A percentile compares a stretch with the other conserved stretches of the same genome.
phyloP scores from a whole-genome alignment of 352 stramenopile genomes.

The Blastocystis sp. region DNA sequence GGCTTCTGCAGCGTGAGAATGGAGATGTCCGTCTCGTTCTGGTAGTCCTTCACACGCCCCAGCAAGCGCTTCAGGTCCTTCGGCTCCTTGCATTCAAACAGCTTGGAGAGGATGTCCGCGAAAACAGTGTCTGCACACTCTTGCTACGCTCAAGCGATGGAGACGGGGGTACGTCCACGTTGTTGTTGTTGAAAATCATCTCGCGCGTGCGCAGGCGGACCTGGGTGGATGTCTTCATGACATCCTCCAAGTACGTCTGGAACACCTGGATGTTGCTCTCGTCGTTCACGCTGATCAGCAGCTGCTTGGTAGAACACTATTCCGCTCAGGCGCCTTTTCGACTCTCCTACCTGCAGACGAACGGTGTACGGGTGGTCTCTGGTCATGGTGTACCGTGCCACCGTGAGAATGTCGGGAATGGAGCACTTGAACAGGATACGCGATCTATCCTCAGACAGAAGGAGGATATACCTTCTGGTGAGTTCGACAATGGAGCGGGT shows the following conservation, averaged over 20 bases:
- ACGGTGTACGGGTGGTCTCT: not conserved
- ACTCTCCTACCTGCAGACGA: not conserved
- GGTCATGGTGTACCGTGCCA: not conserved
- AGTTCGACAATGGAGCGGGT: not conserved
- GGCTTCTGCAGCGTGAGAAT: slow-evolving; percentile 58
- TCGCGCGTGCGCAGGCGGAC: slow-evolving; percentile 30
- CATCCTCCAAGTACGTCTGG: slow-evolving; percentile 33
- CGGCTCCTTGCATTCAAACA: slow-evolving; percentile 28
- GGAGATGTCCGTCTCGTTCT: slow-evolving; percentile 40
- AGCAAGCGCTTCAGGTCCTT: slow-evolving; percentile 54
- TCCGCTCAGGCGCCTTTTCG: not conserved
- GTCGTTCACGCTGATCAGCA: slow-evolving; percentile 21
- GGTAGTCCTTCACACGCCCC: slow-evolving; percentile 7
- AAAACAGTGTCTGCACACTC: slow-evolving; percentile 47
- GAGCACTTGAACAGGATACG: not conserved
- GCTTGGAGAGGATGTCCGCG: slow-evolving; percentile 26
- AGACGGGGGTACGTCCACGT: slow-evolving; percentile 24
- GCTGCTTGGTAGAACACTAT: not conserved
- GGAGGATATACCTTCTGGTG: slow-evolving; percentile 19
- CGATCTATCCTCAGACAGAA: not conserved
- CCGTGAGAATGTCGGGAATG: slow-evolving; percentile 59
- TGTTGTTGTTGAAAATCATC: slow-evolving; percentile 55
- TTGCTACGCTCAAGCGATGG: not conserved
- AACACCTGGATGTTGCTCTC: slow-evolving; percentile 47
- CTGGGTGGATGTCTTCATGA: slow-evolving; percentile 49